Evolutionary conservation across 257 asterid genomes (phyloP).

Genomic region (Prunella vulgaris): DNA sequence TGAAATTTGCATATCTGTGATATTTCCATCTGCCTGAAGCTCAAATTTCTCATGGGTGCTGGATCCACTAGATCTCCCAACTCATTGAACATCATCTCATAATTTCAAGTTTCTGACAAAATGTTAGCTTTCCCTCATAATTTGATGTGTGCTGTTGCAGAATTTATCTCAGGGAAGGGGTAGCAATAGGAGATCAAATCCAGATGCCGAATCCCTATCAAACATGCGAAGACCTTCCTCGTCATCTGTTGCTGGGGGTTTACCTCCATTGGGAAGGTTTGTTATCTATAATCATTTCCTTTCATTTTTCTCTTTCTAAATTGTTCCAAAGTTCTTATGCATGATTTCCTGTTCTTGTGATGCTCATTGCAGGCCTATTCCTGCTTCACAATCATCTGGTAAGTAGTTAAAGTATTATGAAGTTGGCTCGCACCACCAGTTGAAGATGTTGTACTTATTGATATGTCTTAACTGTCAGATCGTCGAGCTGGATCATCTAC

Average conservation of each 20-base stretch:
- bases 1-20: background rate
- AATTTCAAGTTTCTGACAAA: background rate
- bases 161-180: slow-evolving; percentile 89
- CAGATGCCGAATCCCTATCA: slow-evolving; percentile 59
- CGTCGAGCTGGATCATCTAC: slow-evolving; percentile 83
- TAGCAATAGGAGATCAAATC: slow-evolving; percentile 57
- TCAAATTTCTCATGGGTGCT: background rate
- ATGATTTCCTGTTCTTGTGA: slow-evolving; percentile 21
- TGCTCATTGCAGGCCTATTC: slow-evolving; percentile 65
- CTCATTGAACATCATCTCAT: background rate
- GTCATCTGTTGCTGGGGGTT: slow-evolving; percentile 86
- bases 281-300: slow-evolving; percentile 12
- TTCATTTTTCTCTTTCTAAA: background rate
- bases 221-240: slow-evolving; percentile 66
- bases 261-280: slow-evolving; percentile 95
- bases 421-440: background rate
- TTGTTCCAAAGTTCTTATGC: slow-evolving; percentile 10
- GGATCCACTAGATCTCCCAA: background rate
- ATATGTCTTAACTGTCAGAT: slow-evolving; percentile 44
- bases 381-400: slow-evolving; percentile 81
- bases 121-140: background rate
- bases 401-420: slow-evolving; percentile 24
- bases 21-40: background rate
- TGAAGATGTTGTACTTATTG: background rate
- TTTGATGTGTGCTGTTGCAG: slow-evolving; percentile 36